Evolutionary conservation across 768 basidiomycete genomes (phyloP).

Genomic region (Mycena capillaripes): DNA sequence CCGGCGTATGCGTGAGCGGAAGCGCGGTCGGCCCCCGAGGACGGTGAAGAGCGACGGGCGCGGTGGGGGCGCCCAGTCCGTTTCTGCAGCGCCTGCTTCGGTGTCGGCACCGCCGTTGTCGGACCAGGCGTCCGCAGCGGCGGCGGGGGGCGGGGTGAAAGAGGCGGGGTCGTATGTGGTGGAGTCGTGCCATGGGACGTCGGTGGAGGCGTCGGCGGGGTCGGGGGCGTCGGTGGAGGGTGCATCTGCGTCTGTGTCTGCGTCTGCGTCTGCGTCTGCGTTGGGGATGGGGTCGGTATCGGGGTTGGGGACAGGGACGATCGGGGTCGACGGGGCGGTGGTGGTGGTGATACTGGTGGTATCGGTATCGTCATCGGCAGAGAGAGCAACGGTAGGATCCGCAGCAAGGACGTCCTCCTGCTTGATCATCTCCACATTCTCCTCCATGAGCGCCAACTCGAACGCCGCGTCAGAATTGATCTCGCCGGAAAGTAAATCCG

Average conservation of each 20-base stretch:
- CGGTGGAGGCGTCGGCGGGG: too few relatives aligned
- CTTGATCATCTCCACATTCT: slow-evolving; percentile 27
- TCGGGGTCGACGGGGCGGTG: background rate
- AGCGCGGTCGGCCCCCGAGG: slow-evolving; percentile 70
- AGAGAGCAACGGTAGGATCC: background rate
- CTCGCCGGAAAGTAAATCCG: too few relatives aligned
- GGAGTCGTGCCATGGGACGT: background rate
- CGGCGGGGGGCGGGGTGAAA: background rate
- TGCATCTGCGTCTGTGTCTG: background rate
- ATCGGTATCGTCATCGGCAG: background rate
- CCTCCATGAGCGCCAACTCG: slow-evolving; percentile 17
- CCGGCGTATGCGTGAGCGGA: slow-evolving; percentile 73
- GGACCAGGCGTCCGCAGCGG: too few relatives aligned
- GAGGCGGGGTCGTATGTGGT: background rate
- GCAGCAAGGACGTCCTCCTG: background rate
- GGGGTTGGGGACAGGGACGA: background rate
- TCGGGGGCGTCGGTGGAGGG: too few relatives aligned
- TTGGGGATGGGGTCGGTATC: background rate
- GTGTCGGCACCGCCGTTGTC: too few relatives aligned
- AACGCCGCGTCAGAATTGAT: slow-evolving; percentile 32
- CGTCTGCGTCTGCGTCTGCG: background rate
- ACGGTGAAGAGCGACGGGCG: slow-evolving; percentile 50
- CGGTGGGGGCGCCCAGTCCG: slow-evolving; percentile 11
- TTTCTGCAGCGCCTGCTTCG: too few relatives aligned
- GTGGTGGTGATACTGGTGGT: too few relatives aligned